phyloP scores from a whole-genome alignment of 2,329 filamentous ascomycete species.

The Paraphoma sp. region DNA sequence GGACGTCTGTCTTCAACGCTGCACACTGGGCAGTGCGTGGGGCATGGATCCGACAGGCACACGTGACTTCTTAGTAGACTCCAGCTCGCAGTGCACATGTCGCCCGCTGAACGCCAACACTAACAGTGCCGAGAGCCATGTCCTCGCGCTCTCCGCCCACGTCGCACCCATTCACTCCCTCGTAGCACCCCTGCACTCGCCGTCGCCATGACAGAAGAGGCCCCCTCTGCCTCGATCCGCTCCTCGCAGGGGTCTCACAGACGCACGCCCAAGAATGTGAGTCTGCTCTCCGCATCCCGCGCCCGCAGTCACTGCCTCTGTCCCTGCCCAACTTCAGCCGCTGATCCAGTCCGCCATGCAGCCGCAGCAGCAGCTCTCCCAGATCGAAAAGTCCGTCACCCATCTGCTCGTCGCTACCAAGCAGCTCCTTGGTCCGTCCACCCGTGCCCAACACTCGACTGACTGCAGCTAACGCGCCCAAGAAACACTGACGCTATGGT shows the following conservation, averaged over 20 bases:
- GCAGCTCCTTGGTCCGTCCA: conserved; percentile 70
- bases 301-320: conserved; percentile 4
- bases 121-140: conserved; percentile 18
- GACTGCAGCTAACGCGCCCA: conserved; percentile 18
- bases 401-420: conserved; percentile 98
- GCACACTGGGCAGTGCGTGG: neutral
- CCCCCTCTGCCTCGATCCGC: conserved; percentile 28
- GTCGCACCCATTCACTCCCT: conserved; percentile 14
- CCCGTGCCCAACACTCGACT: conserved; percentile 8
- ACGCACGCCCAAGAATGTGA: conserved; percentile 46
- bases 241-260: conserved; percentile 56
- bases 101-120: conserved; percentile 12
- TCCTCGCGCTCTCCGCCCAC: conserved; percentile 13
- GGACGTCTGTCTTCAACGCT: too few species aligned
- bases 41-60: neutral
- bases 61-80: neutral
- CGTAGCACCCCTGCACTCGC: conserved; percentile 23
- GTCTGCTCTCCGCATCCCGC: conserved; percentile 17
- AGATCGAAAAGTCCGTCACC: conserved; percentile 94
- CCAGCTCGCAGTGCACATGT: neutral
- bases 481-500: conserved; percentile 98
- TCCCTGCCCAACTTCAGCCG: conserved; percentile 6
- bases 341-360: conserved; percentile 45
- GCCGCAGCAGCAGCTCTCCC: conserved; percentile 81
- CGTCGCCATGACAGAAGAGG: conserved; percentile 34